Evolutionary conservation across 495 filamentous ascomycete species (phyloP), one percentile per base, ranked within the genome.

Genomic region (Tuber aestivum): DNA sequence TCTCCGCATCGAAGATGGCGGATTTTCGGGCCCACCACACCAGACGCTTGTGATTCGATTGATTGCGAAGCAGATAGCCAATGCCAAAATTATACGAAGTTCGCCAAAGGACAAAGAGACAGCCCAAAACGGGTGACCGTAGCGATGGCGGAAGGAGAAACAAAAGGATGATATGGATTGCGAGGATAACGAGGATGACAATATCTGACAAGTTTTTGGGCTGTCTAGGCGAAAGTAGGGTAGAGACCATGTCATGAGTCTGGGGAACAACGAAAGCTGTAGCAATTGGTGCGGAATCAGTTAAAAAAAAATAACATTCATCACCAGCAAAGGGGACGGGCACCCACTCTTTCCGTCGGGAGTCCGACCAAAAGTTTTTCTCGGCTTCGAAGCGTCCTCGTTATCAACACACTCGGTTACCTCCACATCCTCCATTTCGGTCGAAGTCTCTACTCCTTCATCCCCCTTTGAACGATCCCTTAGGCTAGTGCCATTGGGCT

Each of bases 181-280:
- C 92, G 42, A 99, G 86, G 44, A 97, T 88, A n/a, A 88, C 87
- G n/a, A 98, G 86, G 75, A 99, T 93, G 37, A 92, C 78, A 45
- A 90, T 82, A 82, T 99, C 95, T 76, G 93, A 94, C 61, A 96
- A 78, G 81, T 98, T 98, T 86, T 99, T 99, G 7, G 95, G 94
- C 84, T 97, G 90, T 70, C 90, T 92, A n/a, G 95, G 95, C 74
- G 95, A 96, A 76, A 99, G 88, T 32, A 99, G 88, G 84, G 97
- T 95, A 72, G 95, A 96, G 81, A 99, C 95, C 95, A 98, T 98
- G 85, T 99, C 95, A 87, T 97, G 93, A 68, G 95, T 99, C 78
- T 93, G 91, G 69, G 95, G 96, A 35, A 99, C 95, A 45, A 93
- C 92, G 84, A 99, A 99, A 72, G 95, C 95, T 99, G 79, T 72